phyloP scores from a whole-genome alignment of 306 rosid genomes.

The Corylus americana region DNA sequence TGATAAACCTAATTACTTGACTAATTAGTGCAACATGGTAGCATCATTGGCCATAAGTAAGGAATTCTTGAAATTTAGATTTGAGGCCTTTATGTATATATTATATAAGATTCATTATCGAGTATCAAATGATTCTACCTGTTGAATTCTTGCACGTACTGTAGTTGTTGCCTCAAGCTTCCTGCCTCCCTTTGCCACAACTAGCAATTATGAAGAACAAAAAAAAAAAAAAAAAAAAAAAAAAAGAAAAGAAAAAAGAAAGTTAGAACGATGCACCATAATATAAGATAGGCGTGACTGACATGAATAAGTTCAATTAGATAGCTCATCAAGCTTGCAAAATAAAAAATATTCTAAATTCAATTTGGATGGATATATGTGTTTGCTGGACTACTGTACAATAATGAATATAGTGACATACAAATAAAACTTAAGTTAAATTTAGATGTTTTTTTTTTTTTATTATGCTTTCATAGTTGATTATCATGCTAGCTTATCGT shows the following conservation, averaged over 20 bases:
- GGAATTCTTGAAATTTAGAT: neutral
- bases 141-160: slow-evolving; percentile 69
- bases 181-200: slow-evolving; percentile 48
- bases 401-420: no score
- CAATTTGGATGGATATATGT: no score
- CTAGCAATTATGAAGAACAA: slow-evolving; percentile 32
- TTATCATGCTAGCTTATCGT: no score
- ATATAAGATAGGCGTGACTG: neutral
- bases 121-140: slow-evolving; percentile 44
- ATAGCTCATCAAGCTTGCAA: neutral
- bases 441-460: no score
- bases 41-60: neutral
- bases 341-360: neutral
- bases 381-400: no score
- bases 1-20: neutral
- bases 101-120: neutral
- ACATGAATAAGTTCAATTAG: neutral
- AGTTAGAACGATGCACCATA: neutral
- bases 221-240: neutral
- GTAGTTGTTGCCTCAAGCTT: slow-evolving; percentile 70
- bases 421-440: no score
- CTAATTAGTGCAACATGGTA: neutral
- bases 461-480: no score
- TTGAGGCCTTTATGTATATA: neutral
- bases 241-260: neutral